phyloP scores from a whole-genome alignment of 2,329 filamentous ascomycete genomes.

The Colletotrichum theobromicola region DNA sequence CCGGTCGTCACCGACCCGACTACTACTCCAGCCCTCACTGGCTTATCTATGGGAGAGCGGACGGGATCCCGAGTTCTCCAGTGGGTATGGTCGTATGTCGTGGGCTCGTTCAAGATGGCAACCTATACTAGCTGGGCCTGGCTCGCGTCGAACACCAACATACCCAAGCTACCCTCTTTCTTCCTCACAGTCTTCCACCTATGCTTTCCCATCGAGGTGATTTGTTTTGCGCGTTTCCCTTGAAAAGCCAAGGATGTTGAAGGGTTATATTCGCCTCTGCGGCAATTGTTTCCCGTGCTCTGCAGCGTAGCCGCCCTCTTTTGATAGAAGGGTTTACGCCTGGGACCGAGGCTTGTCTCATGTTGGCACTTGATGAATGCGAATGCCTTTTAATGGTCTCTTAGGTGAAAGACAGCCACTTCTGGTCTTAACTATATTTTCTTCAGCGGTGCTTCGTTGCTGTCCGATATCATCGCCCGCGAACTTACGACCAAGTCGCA shows the following conservation, averaged over 20 bases:
- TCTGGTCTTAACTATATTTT: neutral
- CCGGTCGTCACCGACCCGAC: too few species aligned
- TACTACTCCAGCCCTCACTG: too few species aligned
- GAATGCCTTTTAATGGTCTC: neutral
- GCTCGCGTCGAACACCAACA: neutral
- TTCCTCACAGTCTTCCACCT: neutral
- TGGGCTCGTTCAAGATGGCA: fast-evolving
- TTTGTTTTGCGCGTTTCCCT: neutral
- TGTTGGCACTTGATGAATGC: neutral
- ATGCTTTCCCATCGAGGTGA: neutral
- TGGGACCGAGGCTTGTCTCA: neutral
- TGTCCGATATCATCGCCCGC: neutral
- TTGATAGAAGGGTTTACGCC: neutral
- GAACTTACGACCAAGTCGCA: neutral
- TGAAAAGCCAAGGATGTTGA: neutral
- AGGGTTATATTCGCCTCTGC: neutral
- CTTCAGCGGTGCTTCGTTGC: neutral
- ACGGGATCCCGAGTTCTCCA: neutral
- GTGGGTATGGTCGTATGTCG: neutral
- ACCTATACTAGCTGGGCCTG: neutral
- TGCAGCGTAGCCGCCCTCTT: neutral
- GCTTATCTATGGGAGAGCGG: too few species aligned
- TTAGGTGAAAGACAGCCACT: neutral
- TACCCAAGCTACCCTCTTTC: neutral
- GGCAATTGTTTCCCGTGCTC: neutral